Percentiles rank a stretch among this genome's conserved stretches.
phyloP scores from a whole-genome alignment of 257 asterid genomes.

The Gynochthodes officinalis region DNA sequence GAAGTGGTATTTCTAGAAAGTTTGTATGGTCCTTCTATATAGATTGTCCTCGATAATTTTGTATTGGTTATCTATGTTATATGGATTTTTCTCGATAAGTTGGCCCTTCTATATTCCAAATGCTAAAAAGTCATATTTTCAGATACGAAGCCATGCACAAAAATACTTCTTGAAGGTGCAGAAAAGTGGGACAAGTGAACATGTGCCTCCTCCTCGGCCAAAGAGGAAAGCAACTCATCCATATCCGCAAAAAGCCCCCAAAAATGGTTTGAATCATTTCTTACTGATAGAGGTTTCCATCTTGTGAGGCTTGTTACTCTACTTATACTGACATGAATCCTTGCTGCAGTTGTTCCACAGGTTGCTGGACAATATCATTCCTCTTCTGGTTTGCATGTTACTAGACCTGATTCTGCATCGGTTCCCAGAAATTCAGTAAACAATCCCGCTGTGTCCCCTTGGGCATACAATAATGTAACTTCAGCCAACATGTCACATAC shows the following conservation, averaged over 20 bases:
- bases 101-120: background rate
- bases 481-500: slow-evolving; percentile 29
- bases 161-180: slow-evolving; percentile 87
- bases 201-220: slow-evolving; percentile 96
- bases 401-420: slow-evolving; percentile 42
- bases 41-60: too few relatives aligned
- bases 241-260: slow-evolving; percentile 91
- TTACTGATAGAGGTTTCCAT: background rate
- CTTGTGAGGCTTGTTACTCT: background rate
- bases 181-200: slow-evolving; percentile 85
- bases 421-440: slow-evolving; percentile 36
- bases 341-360: slow-evolving; percentile 37
- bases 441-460: slow-evolving; percentile 42
- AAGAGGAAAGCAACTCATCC: slow-evolving; percentile 97
- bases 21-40: too few relatives aligned
- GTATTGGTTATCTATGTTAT: too few relatives aligned
- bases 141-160: slow-evolving; percentile 99
- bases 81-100: background rate
- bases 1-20: background rate
- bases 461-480: slow-evolving; percentile 43
- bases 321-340: slow-evolving; percentile 11
- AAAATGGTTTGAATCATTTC: slow-evolving; percentile 39
- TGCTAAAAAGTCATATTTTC: slow-evolving; percentile 25
- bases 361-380: slow-evolving; percentile 40
- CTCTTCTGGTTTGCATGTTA: slow-evolving; percentile 38